phyloP scores from a whole-genome alignment of 2,329 filamentous ascomycete species.

The Knufia fluminis region DNA sequence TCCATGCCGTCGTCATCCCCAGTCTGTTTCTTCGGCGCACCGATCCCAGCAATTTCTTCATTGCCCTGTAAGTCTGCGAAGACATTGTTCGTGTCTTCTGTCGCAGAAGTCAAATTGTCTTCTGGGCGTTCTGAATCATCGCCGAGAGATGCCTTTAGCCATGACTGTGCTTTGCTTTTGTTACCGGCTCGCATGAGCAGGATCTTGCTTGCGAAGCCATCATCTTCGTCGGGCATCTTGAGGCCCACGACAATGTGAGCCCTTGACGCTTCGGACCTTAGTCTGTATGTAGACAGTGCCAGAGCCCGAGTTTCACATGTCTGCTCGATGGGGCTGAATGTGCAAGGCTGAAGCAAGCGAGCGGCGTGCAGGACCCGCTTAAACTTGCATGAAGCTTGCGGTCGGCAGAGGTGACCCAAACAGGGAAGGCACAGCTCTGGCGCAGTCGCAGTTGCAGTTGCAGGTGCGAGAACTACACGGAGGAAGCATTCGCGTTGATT shows the following conservation, averaged over 20 bases:
- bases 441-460: not conserved
- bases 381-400: not conserved
- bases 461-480: not conserved
- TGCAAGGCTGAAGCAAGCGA: not conserved
- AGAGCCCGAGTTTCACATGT: not conserved
- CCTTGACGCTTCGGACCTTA: too few species aligned
- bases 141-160: constrained; percentile 2
- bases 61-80: not conserved
- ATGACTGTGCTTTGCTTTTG: constrained; percentile 7
- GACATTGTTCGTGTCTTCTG: not conserved
- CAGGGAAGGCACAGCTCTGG: not conserved
- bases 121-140: not conserved
- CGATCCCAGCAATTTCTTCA: constrained; percentile 2
- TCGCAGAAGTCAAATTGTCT: not conserved
- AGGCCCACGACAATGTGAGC: not conserved
- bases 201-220: constrained; percentile 4
- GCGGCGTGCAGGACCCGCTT: not conserved
- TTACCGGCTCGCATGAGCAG: constrained; percentile 2
- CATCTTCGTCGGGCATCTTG: constrained; percentile 7
- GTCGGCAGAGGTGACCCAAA: constrained; percentile 1
- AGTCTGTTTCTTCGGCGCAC: not conserved
- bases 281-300: too few species aligned
- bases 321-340: not conserved
- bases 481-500: not conserved
- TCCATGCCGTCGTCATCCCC: not conserved